Base-by-base conservation (phyloP, 1,284 basidiomycete genomes). In the Cutaneotrichosporon mucoides region DNA sequence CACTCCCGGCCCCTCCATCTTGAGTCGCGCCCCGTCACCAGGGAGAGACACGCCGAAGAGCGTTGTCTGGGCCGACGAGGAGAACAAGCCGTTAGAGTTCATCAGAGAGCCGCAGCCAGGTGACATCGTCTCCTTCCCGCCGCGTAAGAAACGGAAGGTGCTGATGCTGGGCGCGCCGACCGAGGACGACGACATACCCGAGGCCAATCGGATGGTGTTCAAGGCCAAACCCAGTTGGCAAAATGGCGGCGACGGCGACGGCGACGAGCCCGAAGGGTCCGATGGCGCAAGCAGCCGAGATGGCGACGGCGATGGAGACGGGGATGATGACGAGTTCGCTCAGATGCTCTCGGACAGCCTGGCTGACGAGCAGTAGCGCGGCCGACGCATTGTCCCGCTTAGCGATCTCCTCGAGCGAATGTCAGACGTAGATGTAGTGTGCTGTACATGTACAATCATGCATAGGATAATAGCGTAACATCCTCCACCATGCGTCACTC, bases 21-120 rank as follows among this genome's bases (percentile, higher is more conserved):
- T 63, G 2, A 57, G 58, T 6, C 61, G 61, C 5, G 47, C 55
- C 13, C 48, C 53, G 2, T 48, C 56, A 4, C 58, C 62, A 0
- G 56, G 53, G 1, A 46, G 54, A 1, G 35, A 33, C 1, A 16
- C 37, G 1, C 52, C 49, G 6, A 76, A 73, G 57, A 54, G 70
- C 37, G 73, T 76, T n/a, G 62, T 70, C 34, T 76, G 73, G 60
- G 73, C 73, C 3, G 73, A 76, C 53, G 74, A 73, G 48, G 71
- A 73, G 60, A 62, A 65, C 43, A 57, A 71, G 9, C 73, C 73
- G 10, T 53, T 75, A 4, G 68, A 69, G 47, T 60, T 55, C n/a
- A 49, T 57, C 16, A 60, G 62, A 16, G 59, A 59, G 68, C 59
- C 53, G 42, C 57, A 56, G 45, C 61, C 57, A 34, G 63, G 55